Conservation (phyloP, 2,329 filamentous ascomycete species). For the Fusarium floridanum region DNA sequence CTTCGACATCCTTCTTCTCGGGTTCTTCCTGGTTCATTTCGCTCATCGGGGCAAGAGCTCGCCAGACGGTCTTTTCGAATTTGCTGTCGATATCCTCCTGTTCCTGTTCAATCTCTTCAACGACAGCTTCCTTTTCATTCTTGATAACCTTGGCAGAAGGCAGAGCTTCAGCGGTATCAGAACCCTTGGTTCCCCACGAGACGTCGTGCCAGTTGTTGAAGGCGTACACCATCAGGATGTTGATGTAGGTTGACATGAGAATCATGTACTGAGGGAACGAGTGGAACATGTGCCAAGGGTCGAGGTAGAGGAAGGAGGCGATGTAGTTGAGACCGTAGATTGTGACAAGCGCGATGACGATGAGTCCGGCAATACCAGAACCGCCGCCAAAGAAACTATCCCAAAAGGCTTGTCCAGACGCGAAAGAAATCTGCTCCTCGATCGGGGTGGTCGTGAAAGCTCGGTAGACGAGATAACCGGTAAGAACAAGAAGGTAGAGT, state of each 20-base stretch:
- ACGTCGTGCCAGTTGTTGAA: constrained; percentile 46
- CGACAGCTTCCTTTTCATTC: constrained; percentile 40
- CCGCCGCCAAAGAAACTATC: constrained; percentile 40
- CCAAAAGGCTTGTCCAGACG: constrained; percentile 34
- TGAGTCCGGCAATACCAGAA: constrained; percentile 41
- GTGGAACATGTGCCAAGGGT: constrained; percentile 46
- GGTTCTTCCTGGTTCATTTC: constrained; percentile 34
- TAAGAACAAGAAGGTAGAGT: constrained; percentile 39
- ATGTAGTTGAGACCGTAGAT: constrained; percentile 45
- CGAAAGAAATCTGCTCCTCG: constrained; percentile 40
- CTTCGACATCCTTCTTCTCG: constrained; percentile 41
- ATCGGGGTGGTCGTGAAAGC: constrained; percentile 36
- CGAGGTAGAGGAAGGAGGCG: constrained; percentile 43
- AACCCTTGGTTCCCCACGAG: constrained; percentile 44
- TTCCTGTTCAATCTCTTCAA: constrained; percentile 42
- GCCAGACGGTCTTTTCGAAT: constrained; percentile 44
- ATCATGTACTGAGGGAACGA: constrained; percentile 44
- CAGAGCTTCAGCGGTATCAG: constrained; percentile 35
- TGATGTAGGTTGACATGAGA: constrained; percentile 46
- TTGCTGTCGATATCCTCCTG: constrained; percentile 44
- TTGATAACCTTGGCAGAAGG: constrained; percentile 41
- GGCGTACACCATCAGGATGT: constrained; percentile 45
- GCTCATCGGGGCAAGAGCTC: constrained; percentile 42
- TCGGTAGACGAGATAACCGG: constrained; percentile 42
- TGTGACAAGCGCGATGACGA: constrained; percentile 41